Evolutionary conservation across 805 yeast genomes (phyloP), one percentile per base, ranked within the genome.

Genomic region (Candida nemodendra): DNA sequence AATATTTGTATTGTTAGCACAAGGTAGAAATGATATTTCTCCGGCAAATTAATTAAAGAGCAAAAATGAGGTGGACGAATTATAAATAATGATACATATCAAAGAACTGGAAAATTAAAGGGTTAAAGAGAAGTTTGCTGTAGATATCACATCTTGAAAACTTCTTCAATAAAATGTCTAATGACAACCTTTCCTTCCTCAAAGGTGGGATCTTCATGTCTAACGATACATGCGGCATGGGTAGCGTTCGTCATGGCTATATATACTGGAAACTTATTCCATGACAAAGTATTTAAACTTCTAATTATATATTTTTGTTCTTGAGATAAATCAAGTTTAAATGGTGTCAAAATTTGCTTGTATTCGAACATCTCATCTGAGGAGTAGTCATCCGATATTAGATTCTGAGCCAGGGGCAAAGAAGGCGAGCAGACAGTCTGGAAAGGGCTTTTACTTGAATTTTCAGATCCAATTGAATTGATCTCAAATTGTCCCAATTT

Each of bases 191-290:
- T 74, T 1, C 96, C 96, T 58, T 87, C 95, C 23, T 61, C 75
- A 45, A 81, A 79, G 9, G 71, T 69, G 9, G 70, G 68, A 21
- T 72, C 74, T 17, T 64, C 63, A 44, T 72, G 76, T 34, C 95
- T 71, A 29, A 81, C 85, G 41, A 87, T 84, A 2, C 87, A 81
- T 2, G 93, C 95, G 1, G 95, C 87, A 54, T 87, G 96, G 1
- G 95, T 75, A 30, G 79, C 74, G 33, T 70, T 70, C 5, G 91
- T 80, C 21, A 73, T 65, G 26, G 81, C 71, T 41, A 87, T 82
- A 42, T 81, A 72, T 18, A 87, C 71, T 0, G 93, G 90, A 48
- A 61, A 81, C 55, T 85, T 87, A 29, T 65, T 58, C 95, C 95
- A 88, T 2, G 64, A 52, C 4, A 85, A 56, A 3, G 59, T 48